A percentile compares a stretch with the other conserved stretches of the same genome.
Evolutionary conservation across 139 green algal species (phyloP).

Genomic region (Coelastrella sp.): DNA sequence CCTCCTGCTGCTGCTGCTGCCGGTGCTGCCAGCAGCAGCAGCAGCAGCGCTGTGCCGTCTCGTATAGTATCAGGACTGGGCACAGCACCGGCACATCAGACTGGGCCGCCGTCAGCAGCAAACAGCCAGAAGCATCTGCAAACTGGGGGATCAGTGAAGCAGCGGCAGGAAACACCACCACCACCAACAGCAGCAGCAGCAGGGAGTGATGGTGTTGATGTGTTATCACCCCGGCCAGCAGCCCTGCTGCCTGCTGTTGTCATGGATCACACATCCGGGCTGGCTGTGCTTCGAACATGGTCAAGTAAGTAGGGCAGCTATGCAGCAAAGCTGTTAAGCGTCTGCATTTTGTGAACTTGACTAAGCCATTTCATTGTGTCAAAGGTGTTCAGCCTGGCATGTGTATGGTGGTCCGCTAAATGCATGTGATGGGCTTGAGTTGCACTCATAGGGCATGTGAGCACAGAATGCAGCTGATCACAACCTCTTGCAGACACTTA

Average conservation of each 20-base stretch:
- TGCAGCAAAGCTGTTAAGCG: not conserved
- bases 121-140: slow-evolving; percentile 25
- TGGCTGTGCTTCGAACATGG: slow-evolving; percentile 49
- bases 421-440: no score
- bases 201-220: slow-evolving; percentile 17
- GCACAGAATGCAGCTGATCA: no score
- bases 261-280: slow-evolving; percentile 44
- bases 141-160: not conserved
- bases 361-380: no score
- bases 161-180: no score
- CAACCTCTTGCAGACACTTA: no score
- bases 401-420: no score
- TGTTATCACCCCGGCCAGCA: not conserved
- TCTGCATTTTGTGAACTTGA: not conserved
- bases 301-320: slow-evolving; percentile 46
- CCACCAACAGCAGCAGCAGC: not conserved
- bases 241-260: slow-evolving; percentile 44
- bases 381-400: not conserved
- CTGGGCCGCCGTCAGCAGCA: not conserved
- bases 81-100: slow-evolving; percentile 9
- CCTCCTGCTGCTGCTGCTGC: not conserved
- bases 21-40: not conserved
- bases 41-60: not conserved
- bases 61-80: not conserved
- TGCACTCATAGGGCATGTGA: no score